phyloP scores from a whole-genome alignment of 805 yeast genomes.

The Zygosaccharomyces pseudorouxii region DNA sequence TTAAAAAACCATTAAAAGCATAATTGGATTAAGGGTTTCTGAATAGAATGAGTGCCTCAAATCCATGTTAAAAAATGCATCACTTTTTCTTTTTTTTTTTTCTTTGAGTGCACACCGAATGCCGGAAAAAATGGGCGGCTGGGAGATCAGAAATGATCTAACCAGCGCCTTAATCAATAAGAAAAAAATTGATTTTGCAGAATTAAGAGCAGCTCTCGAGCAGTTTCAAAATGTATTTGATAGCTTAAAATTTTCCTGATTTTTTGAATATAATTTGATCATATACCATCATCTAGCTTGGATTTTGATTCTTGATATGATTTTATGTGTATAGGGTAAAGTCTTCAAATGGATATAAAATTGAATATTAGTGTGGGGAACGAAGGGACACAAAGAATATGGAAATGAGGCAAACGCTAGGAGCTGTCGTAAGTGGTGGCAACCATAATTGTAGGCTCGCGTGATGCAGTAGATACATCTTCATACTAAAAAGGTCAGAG shows the following conservation, averaged over 20 bases:
- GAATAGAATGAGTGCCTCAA: constrained; percentile 1
- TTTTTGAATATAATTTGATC: not conserved
- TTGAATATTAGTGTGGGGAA: not conserved
- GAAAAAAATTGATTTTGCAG: not conserved
- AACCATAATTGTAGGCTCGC: not conserved
- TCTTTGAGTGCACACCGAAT: not conserved
- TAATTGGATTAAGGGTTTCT: not conserved
- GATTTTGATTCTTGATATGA: not conserved
- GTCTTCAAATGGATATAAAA: not conserved
- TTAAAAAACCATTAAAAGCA: not conserved
- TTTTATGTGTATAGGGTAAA: not conserved
- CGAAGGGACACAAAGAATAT: too few relatives aligned
- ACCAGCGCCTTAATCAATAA: not conserved
- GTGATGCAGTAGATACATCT: not conserved
- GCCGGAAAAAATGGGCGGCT: constrained; percentile 6
- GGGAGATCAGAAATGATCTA: constrained; percentile 1
- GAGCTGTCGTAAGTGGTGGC: not conserved
- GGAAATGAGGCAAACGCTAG: not conserved
- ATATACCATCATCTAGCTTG: not conserved
- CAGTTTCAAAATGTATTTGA: not conserved
- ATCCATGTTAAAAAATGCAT: constrained; percentile 3
- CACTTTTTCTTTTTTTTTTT: not conserved
- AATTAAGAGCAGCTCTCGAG: not conserved
- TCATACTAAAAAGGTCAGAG: not conserved
- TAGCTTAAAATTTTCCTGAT: not conserved